A percentile compares a stretch with the other conserved stretches of the same genome.
Evolutionary conservation across 257 asterid genomes (phyloP).

Genomic region (Eucommia ulmoides): DNA sequence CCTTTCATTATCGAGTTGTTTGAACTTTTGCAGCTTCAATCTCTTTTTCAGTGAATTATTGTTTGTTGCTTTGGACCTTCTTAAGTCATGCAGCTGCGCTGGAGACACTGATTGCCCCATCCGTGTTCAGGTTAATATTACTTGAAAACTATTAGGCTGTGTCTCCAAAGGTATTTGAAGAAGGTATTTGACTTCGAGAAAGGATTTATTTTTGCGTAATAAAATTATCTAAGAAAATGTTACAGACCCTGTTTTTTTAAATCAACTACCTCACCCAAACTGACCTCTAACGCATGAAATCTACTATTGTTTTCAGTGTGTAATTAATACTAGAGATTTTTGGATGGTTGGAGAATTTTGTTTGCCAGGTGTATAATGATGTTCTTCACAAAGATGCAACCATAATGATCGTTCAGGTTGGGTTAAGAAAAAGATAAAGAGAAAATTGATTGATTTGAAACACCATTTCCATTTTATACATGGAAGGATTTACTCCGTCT

Average conservation of each 20-base stretch:
- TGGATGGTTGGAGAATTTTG: constrained; percentile 35
- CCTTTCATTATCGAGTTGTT: too few relatives aligned
- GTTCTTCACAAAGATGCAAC: constrained; percentile 93
- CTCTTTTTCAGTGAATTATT: constrained; percentile 57
- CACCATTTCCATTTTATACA: not conserved
- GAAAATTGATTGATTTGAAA: too few relatives aligned
- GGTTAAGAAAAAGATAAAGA: not conserved
- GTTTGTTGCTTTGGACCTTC: constrained; percentile 71
- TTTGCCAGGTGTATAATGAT: constrained; percentile 77
- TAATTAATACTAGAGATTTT: too few relatives aligned
- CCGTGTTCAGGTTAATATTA: constrained; percentile 60
- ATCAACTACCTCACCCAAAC: too few relatives aligned
- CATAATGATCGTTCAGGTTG: constrained; percentile 67
- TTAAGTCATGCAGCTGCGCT: constrained; percentile 65
- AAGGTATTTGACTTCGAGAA: too few relatives aligned
- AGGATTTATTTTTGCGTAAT: not conserved
- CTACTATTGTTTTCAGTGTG: too few relatives aligned
- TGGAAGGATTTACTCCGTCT: constrained; percentile 3
- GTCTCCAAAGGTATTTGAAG: too few relatives aligned
- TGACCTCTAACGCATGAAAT: too few relatives aligned
- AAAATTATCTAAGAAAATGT: constrained; percentile 1
- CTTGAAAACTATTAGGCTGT: not conserved
- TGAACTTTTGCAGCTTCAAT: constrained; percentile 48
- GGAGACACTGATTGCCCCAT: constrained; percentile 68
- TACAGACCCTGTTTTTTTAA: too few relatives aligned